These are phyloP conservation scores for Magnusiomyces ingens DNA, from an alignment of 1,139 yeast species.

Conservation along the genomic window DNA sequence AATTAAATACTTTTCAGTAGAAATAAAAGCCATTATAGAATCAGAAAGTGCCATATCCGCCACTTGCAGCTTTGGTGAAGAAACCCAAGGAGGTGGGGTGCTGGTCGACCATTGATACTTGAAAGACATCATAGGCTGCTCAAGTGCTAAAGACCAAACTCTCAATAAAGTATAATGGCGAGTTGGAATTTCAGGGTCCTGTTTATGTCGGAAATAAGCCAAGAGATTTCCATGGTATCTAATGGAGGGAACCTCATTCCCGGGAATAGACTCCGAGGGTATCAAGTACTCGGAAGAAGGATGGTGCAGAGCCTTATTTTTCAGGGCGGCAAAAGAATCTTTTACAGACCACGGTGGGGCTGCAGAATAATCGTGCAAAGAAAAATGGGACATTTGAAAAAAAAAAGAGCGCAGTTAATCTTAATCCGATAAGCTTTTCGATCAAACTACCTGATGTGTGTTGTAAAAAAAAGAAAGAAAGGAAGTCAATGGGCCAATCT, in stretches of 20 bases:
- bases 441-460: too few relatives aligned
- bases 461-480: too few relatives aligned
- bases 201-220: constrained; percentile 10
- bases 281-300: constrained; percentile 19
- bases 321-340: constrained; percentile 8
- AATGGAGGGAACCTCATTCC: constrained; percentile 17
- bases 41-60: constrained; percentile 18
- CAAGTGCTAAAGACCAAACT: constrained; percentile 10
- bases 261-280: constrained; percentile 18
- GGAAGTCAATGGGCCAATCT: too few relatives aligned
- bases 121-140: constrained; percentile 5
- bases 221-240: constrained; percentile 4
- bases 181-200: not conserved
- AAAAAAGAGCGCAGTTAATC: too few relatives aligned
- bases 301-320: constrained; percentile 17
- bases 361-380: too few relatives aligned
- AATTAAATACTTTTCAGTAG: constrained; percentile 13
- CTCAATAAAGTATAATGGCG: constrained; percentile 5
- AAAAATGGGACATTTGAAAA: too few relatives aligned
- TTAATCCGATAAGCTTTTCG: too few relatives aligned
- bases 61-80: constrained; percentile 16
- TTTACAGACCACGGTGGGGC: not conserved
- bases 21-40: constrained; percentile 16
- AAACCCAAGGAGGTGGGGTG: constrained; percentile 17
- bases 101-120: constrained; percentile 17